phyloP scores from a whole-genome alignment of 2,329 filamentous ascomycete genomes.

The Dryadomyces quercus-mongolicae region DNA sequence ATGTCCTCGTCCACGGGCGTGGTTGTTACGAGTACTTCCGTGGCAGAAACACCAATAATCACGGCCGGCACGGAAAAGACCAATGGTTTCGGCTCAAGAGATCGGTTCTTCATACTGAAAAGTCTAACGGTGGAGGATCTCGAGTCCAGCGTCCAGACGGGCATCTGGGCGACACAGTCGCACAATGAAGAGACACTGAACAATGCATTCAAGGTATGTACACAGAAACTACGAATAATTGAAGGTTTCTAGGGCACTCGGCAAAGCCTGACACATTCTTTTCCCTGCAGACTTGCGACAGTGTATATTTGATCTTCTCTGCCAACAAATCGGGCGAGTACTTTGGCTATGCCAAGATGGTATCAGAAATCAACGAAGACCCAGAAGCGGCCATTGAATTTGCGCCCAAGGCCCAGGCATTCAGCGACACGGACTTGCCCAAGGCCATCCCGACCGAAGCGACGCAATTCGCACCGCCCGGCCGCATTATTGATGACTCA shows the following conservation, averaged over 20 bases:
- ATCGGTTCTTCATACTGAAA: slow-evolving; percentile 86
- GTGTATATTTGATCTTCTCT: slow-evolving; percentile 87
- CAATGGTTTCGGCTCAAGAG: slow-evolving; percentile 27
- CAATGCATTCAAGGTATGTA: slow-evolving; percentile 62
- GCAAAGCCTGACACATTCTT: no score
- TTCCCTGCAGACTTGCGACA: slow-evolving; percentile 52
- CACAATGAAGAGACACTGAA: slow-evolving; percentile 85
- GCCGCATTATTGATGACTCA: slow-evolving; percentile 84
- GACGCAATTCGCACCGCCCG: slow-evolving; percentile 66
- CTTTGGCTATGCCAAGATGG: slow-evolving; percentile 89
- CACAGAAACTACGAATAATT: background rate
- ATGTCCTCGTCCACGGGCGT: background rate
- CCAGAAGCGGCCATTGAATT: slow-evolving; percentile 57
- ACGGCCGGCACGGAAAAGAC: background rate
- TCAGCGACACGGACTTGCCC: slow-evolving; percentile 53
- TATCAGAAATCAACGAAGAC: slow-evolving; percentile 70
- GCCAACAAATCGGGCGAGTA: slow-evolving; percentile 97
- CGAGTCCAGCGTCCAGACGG: slow-evolving; percentile 74
- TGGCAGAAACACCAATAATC: background rate
- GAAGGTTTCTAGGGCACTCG: no score
- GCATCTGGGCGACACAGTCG: slow-evolving; percentile 86
- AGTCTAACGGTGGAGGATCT: slow-evolving; percentile 85
- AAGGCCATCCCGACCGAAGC: slow-evolving; percentile 71
- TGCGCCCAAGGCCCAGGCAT: slow-evolving; percentile 49
- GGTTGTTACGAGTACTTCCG: background rate